These are phyloP conservation scores for Voacanga thouarsii DNA, from an alignment of 257 asterid genomes.

Conservation along the genomic window DNA sequence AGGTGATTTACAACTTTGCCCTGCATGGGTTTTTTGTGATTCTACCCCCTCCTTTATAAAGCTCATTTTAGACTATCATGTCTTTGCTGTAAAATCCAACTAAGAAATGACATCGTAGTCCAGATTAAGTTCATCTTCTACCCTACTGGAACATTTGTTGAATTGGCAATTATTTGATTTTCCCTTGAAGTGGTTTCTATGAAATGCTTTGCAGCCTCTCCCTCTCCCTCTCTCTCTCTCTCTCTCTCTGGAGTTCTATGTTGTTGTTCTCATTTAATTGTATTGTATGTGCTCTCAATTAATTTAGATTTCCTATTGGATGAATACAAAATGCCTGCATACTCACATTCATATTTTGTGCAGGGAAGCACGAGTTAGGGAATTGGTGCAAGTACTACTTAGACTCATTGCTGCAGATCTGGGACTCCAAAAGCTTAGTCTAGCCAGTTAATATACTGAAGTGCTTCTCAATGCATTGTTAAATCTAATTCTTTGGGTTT, in stretches of 20 bases:
- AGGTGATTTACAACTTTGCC: too few species aligned
- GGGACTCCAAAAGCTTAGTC: slow-evolving; percentile 59
- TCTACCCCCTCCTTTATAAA: too few species aligned
- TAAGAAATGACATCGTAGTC: neutral
- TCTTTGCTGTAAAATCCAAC: too few species aligned
- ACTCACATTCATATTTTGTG: slow-evolving; percentile 22
- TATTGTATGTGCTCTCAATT: neutral
- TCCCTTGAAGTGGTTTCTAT: neutral
- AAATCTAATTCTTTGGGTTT: neutral
- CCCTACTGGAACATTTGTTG: neutral
- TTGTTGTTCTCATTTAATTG: too few species aligned
- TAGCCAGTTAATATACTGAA: slow-evolving; percentile 24
- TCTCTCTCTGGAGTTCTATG: neutral
- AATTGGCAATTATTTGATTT: neutral
- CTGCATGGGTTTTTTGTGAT: too few species aligned
- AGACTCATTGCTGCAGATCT: slow-evolving; percentile 60
- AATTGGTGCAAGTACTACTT: slow-evolving; percentile 71
- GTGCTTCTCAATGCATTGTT: slow-evolving; percentile 1
- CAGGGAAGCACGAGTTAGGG: slow-evolving; percentile 86
- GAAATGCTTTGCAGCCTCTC: neutral
- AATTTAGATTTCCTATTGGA: neutral
- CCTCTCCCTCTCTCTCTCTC: too few species aligned
- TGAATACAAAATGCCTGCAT: neutral
- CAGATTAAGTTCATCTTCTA: neutral
- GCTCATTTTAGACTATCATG: too few species aligned